Evolutionary conservation across 345 rosid species (phyloP).

Genomic region (Eucalyptus lansdowneana): DNA sequence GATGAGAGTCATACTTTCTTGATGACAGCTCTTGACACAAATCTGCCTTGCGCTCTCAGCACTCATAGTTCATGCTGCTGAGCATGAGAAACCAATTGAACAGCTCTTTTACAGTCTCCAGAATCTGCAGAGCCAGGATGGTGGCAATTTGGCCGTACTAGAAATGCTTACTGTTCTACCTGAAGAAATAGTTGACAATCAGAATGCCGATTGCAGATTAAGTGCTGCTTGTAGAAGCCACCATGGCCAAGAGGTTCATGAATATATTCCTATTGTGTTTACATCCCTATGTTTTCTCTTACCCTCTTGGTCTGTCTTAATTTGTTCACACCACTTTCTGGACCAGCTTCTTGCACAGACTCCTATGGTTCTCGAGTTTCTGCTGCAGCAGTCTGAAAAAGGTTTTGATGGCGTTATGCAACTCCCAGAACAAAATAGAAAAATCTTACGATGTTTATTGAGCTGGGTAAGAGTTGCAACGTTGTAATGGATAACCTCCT

Average conservation of each 20-base stretch:
- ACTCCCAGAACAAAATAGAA: constrained; percentile 52
- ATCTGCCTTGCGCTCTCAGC: constrained; percentile 89
- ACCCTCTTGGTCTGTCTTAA: background rate
- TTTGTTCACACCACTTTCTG: background rate
- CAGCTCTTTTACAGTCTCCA: constrained; percentile 73
- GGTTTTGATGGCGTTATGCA: constrained; percentile 28
- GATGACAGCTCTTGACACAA: constrained; percentile 83
- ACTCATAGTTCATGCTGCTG: constrained; percentile 59
- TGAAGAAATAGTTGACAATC: constrained; percentile 76
- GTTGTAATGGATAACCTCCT: background rate
- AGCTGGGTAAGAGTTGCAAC: constrained; percentile 74
- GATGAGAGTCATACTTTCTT: background rate
- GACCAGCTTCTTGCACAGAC: constrained; percentile 75
- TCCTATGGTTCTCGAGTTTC: constrained; percentile 78
- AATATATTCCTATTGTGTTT: background rate
- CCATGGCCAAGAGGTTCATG: constrained; percentile 50
- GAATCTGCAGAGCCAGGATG: constrained; percentile 65
- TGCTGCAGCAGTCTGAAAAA: constrained; percentile 76
- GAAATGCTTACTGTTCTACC: constrained; percentile 95
- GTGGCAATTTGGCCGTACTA: constrained; percentile 73
- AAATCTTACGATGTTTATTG: constrained; percentile 78
- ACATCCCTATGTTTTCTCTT: background rate
- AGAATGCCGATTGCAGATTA: constrained; percentile 40
- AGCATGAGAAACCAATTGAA: constrained; percentile 75
- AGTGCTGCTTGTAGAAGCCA: constrained; percentile 44